Evolutionary conservation across 768 basidiomycete genomes (phyloP).

Genomic region (Mycena chlorophos): DNA sequence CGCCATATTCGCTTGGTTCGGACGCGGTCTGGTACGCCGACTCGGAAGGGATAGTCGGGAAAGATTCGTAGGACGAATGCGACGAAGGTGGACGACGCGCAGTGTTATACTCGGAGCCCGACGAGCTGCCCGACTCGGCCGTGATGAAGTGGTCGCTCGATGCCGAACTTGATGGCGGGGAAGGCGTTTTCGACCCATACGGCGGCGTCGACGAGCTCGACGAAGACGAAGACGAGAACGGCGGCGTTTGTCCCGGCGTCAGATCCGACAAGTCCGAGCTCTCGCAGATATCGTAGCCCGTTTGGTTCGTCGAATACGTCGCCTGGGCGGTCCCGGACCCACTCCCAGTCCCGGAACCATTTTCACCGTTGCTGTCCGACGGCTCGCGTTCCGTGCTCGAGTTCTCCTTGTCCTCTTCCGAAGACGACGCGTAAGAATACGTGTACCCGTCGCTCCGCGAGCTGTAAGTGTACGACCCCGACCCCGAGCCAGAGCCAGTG

Average conservation of each 20-base stretch:
- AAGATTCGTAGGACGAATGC: slow-evolving; percentile 52
- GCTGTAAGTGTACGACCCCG: slow-evolving; percentile 42
- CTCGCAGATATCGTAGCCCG: slow-evolving; percentile 53
- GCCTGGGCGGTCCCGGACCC: slow-evolving; percentile 30
- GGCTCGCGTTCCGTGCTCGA: slow-evolving; percentile 1
- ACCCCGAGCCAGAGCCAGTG: slow-evolving; percentile 48
- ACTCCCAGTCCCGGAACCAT: slow-evolving; percentile 18
- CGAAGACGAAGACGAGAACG: slow-evolving; percentile 25
- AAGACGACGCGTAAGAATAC: slow-evolving; percentile 5
- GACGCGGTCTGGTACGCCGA: slow-evolving; percentile 37
- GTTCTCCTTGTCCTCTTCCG: slow-evolving; percentile 19
- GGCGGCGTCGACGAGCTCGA: slow-evolving; percentile 29
- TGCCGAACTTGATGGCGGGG: slow-evolving; percentile 32
- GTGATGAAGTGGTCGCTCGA: slow-evolving; percentile 43
- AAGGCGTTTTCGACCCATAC: no score
- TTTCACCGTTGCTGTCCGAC: slow-evolving; percentile 13
- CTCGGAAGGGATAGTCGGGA: slow-evolving; percentile 61
- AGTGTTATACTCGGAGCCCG: slow-evolving; percentile 38
- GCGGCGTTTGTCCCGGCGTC: slow-evolving; percentile 31
- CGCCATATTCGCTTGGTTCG: slow-evolving; percentile 38
- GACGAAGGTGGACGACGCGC: slow-evolving; percentile 42
- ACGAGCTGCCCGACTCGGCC: slow-evolving; percentile 49
- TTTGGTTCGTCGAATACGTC: slow-evolving; percentile 44
- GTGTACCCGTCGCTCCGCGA: not conserved
- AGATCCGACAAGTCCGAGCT: slow-evolving; percentile 52